Conservation (phyloP, 495 filamentous ascomycete species). For the Xylaria flabelliformis region DNA sequence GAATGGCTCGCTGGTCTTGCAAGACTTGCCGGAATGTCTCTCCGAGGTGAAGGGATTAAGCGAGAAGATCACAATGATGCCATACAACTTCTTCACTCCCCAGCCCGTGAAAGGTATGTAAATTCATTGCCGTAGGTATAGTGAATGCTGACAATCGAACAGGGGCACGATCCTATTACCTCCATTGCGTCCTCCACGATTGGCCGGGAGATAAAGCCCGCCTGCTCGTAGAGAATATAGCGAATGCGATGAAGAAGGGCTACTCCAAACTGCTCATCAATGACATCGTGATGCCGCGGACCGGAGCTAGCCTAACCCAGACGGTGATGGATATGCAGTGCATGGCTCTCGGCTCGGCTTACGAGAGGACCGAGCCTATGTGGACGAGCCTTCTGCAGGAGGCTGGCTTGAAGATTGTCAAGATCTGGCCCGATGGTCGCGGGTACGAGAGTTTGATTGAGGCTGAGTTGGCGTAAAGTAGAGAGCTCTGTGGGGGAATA, state of each 20-base stretch:
- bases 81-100: conserved; percentile 42
- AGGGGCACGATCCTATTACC: conserved; percentile 49
- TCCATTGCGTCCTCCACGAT: conserved; percentile 54
- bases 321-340: conserved; percentile 56
- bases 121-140: not conserved
- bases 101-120: conserved; percentile 44
- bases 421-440: conserved; percentile 43
- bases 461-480: conserved; percentile 9
- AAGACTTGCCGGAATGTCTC: conserved; percentile 44
- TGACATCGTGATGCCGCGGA: conserved; percentile 36
- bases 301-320: conserved; percentile 28
- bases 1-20: conserved; percentile 44
- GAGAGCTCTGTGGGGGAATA: not conserved
- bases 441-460: conserved; percentile 37
- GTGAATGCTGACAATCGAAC: not conserved
- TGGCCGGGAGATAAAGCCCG: conserved; percentile 44
- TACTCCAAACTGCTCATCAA: conserved; percentile 40
- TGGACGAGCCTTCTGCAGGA: conserved; percentile 50
- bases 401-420: conserved; percentile 48
- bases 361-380: conserved; percentile 46
- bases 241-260: conserved; percentile 36
- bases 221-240: conserved; percentile 31
- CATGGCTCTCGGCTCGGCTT: conserved; percentile 47
- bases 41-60: conserved; percentile 31
- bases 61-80: conserved; percentile 35